A percentile compares a stretch with the other conserved stretches of the same genome.
phyloP scores from a whole-genome alignment of 495 filamentous ascomycete genomes.

The Aspergillus egyptiacus region DNA sequence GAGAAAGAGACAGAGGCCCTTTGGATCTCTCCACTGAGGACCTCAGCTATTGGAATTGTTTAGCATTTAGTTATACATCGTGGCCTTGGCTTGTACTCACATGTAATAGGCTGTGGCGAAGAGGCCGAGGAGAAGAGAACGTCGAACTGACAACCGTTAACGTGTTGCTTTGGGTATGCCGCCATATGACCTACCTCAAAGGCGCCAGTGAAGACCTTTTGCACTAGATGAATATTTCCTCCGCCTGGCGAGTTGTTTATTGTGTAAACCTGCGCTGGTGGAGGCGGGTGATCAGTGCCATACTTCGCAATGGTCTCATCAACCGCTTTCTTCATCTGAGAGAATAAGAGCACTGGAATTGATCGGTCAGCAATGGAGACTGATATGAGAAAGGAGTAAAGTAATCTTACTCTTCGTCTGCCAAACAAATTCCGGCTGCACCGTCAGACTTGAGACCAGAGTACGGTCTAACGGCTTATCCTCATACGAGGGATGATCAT shows the following conservation, averaged over 20 bases:
- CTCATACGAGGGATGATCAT: conserved; percentile 56
- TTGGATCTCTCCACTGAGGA: conserved; percentile 64
- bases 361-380: conserved; percentile 4
- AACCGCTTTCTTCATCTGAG: conserved; percentile 69
- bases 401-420: conserved; percentile 62
- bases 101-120: conserved; percentile 51
- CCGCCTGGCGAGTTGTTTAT: conserved; percentile 58
- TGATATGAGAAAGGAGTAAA: background rate
- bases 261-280: conserved; percentile 80
- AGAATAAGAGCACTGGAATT: conserved; percentile 56
- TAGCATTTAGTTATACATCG: conserved; percentile 11
- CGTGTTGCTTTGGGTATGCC: background rate
- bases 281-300: conserved; percentile 65
- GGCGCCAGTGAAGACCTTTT: conserved; percentile 84
- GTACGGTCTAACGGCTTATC: conserved; percentile 73
- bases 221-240: conserved; percentile 84
- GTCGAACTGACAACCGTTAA: conserved; percentile 62
- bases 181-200: conserved; percentile 55
- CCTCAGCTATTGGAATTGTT: conserved; percentile 49
- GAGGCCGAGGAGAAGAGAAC: conserved; percentile 83
- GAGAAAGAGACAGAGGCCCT: conserved; percentile 60
- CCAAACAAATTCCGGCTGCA: conserved; percentile 72
- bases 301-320: conserved; percentile 62
- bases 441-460: conserved; percentile 61
- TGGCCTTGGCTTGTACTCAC: conserved; percentile 27